Base-by-base conservation (phyloP, 352 stramenopile genomes). In the Peronospora farinosa region DNA sequence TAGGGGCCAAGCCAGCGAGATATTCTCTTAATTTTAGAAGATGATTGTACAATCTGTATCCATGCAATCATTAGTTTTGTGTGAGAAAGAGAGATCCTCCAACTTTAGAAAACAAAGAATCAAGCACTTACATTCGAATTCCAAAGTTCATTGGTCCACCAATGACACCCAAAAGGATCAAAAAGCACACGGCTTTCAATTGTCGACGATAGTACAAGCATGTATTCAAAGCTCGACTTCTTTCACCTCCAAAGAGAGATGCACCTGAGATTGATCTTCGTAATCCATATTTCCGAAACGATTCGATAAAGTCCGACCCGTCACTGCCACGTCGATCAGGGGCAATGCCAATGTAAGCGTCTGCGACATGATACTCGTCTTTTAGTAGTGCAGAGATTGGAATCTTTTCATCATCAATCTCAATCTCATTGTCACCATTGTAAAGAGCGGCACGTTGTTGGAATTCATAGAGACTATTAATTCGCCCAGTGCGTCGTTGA, bases 391-490 rank as follows among this genome's bases (percentile, higher is more conserved):
- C 40, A 15, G 28, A 36, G 10, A 68, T 47, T 16, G 46, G 53
- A 19, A 56, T 51, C 6, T 43, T 49, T 0, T 66, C 67, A 31
- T 57, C 73, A 15, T 72, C 54, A 35, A 7, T 25, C n/a, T 36
- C 23, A 46, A 25, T 36, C 17, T 27, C 19, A 15, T 48, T 17
- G 39, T 58, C 53, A 32, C 33, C 39, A 47, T 68, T 60, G 33
- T 88, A 88, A 23, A 69, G 78, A 35, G 74, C 68, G 32, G 74
- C 80, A 25, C 80, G 80, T 57, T 89, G 80, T 61, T 89, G 78
- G 65, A 92, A 92, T 68, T 92, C 81, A 49, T 86, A 75, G 21
- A 92, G 64, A 53, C 78, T 89, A 35, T 65, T 65, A 42, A 92
- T 88, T 41, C 78, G 81, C 1, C 81, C 81, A 12, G 62, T 71